Base-by-base conservation (phyloP, 192 early-diverging fungal species). In the Gryganskiella cystojenkinii region DNA sequence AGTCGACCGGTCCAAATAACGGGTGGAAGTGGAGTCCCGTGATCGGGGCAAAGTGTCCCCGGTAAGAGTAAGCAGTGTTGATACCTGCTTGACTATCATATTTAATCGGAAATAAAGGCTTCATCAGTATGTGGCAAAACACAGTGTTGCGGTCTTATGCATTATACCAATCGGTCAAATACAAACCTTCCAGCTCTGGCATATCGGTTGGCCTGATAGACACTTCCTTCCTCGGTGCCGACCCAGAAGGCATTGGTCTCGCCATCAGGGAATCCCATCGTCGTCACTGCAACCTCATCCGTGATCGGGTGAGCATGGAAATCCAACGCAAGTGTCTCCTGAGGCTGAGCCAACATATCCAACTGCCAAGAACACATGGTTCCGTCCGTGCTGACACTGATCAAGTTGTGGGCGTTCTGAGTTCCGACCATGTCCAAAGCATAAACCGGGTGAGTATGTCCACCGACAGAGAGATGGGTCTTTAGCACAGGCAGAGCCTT, bases 361-460 rank as follows among this genome's bases (percentile, higher is more conserved):
- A 99, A 82, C 79, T 94, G 93, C 98, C 98, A 99, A 34, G 94
- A 86, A 80, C 97, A 99, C 17, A 98, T 91, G 56, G 95, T 83
- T 10, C 98, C 98, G 81, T 99, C 98, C n/a, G 95, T 96, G 54
- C 92, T 94, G 24, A 93, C 95, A 44, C 93, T 92, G 33, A 99
- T 84, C 35, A 99, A 81, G 79, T 96, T 91, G 80, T 98, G 95
- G 4, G 96, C 96, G 72, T 98, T 98, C 49, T 95, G 93, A 13
- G 95, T 96, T 28, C 97, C 98, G 15, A 97, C 92, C 67, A 99
- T 90, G 40, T 86, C 84, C 65, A 98, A 84, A 3, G 93, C 89
- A 64, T 95, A 96, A 17, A 99, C 92, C 0, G 98, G 98, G 79
- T 99, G 96, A 6, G 98, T 97, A 76, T 99, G 98, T 7, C 97